phyloP scores from a whole-genome alignment of 345 rosid species.

The Xanthoceras sorbifolium region DNA sequence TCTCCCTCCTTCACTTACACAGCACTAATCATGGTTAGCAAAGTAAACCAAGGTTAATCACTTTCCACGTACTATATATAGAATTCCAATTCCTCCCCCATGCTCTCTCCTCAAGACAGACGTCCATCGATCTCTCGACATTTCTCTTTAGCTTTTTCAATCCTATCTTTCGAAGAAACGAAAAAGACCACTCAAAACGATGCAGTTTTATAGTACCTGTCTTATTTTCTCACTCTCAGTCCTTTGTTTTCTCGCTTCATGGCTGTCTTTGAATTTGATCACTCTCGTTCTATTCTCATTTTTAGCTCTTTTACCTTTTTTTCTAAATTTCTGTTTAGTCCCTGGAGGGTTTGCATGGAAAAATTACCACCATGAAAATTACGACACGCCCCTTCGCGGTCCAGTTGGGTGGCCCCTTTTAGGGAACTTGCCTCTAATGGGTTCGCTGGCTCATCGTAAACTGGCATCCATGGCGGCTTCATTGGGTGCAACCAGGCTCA shows the following conservation, averaged over 20 bases:
- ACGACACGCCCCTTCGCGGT: conserved; percentile 36
- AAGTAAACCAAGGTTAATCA: conserved; percentile 17
- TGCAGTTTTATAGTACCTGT: conserved; percentile 16
- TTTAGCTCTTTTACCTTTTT: conserved; percentile 25
- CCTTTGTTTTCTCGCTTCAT: conserved; percentile 23
- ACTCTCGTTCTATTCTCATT: conserved; percentile 28
- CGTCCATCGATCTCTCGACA: conserved; percentile 31
- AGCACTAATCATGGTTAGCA: conserved; percentile 27
- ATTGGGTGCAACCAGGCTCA: conserved; percentile 44
- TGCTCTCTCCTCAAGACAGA: conserved; percentile 31
- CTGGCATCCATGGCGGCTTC: conserved; percentile 51
- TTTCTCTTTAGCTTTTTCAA: conserved; percentile 15
- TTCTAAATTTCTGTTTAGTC: conserved; percentile 39
- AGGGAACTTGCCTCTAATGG: conserved; percentile 58
- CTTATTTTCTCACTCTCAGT: conserved; percentile 11
- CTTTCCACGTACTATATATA: conserved; percentile 40
- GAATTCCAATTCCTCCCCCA: conserved; percentile 24
- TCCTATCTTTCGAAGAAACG: neutral
- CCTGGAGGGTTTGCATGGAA: conserved; percentile 82
- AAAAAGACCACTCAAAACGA: conserved; percentile 24
- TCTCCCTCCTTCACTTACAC: neutral
- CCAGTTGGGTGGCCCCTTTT: conserved; percentile 59
- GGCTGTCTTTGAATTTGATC: conserved; percentile 14
- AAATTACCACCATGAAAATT: conserved; percentile 28
- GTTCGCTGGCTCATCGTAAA: conserved; percentile 58